A percentile compares a stretch with the other conserved stretches of the same genome.
Conservation (phyloP, 2,329 filamentous ascomycete genomes). For the Pyrenochaeta sp. region DNA sequence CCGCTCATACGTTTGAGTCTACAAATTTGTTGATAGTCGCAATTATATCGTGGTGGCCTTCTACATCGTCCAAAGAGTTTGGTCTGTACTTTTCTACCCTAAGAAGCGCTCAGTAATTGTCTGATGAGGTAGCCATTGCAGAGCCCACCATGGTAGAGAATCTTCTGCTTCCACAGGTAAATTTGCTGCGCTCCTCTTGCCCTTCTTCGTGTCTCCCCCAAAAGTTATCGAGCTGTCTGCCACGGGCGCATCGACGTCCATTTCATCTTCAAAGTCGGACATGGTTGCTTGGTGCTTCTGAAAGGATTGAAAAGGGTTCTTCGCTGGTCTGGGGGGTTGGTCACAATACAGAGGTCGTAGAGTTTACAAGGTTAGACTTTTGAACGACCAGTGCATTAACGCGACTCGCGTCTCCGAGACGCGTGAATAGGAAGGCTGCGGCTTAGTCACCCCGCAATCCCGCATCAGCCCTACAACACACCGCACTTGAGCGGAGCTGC, state of each 20-base stretch:
- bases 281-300: slow-evolving; percentile 44
- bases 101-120: slow-evolving; percentile 6
- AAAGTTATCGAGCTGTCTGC: slow-evolving; percentile 68
- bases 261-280: slow-evolving; percentile 69
- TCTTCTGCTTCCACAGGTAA: slow-evolving; percentile 94
- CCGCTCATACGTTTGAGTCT: slow-evolving; percentile 75
- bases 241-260: slow-evolving; percentile 71
- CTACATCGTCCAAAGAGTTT: slow-evolving; percentile 87
- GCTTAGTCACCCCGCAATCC: slow-evolving; percentile 40
- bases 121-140: fast-evolving
- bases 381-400: slow-evolving; percentile 13
- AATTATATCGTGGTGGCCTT: slow-evolving; percentile 95
- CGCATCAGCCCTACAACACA: slow-evolving; percentile 46
- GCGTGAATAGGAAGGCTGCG: slow-evolving; percentile 44
- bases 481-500: slow-evolving; percentile 36
- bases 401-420: slow-evolving; percentile 31
- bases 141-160: slow-evolving; percentile 82
- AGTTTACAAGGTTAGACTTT: background rate
- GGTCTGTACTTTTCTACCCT: slow-evolving; percentile 98
- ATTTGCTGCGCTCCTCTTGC: slow-evolving; percentile 91
- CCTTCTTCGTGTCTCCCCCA: slow-evolving; percentile 80
- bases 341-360: background rate
- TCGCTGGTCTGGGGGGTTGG: background rate
- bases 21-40: slow-evolving; percentile 98
- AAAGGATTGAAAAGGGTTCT: background rate